Evolutionary conservation across 441 rosid genomes (phyloP).

Genomic region (Syzygium syzygioides): DNA sequence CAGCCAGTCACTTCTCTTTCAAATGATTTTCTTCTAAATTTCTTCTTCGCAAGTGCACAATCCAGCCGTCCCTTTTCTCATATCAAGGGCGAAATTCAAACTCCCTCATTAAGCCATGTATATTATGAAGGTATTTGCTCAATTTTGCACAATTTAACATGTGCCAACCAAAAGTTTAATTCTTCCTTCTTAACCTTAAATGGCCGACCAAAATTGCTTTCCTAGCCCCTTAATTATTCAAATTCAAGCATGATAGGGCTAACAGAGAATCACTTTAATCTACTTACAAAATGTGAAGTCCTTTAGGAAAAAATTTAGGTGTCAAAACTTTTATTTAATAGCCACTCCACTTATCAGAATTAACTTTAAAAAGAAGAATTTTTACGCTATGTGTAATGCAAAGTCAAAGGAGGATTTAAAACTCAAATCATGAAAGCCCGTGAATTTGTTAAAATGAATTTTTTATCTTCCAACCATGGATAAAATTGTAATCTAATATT

Average conservation of each 20-base stretch:
- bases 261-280: not conserved
- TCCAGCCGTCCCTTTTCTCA: not conserved
- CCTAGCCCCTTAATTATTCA: not conserved
- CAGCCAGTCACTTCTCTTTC: not conserved
- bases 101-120: not conserved
- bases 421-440: not conserved
- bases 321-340: not conserved
- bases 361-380: no score
- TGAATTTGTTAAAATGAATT: not conserved
- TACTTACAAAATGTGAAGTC: not conserved
- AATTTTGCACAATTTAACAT: not conserved
- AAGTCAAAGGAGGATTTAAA: not conserved
- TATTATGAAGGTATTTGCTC: not conserved
- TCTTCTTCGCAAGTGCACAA: not conserved
- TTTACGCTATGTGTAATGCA: not conserved
- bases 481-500: not conserved
- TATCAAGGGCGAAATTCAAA: not conserved
- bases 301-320: not conserved
- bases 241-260: not conserved
- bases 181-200: not conserved
- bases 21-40: not conserved
- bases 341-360: not conserved
- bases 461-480: not conserved
- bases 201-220: not conserved
- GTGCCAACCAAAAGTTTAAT: not conserved